These are phyloP conservation scores for Kwoniella sp. DNA, from an alignment of 768 basidiomycete species.

Conservation along the genomic window DNA sequence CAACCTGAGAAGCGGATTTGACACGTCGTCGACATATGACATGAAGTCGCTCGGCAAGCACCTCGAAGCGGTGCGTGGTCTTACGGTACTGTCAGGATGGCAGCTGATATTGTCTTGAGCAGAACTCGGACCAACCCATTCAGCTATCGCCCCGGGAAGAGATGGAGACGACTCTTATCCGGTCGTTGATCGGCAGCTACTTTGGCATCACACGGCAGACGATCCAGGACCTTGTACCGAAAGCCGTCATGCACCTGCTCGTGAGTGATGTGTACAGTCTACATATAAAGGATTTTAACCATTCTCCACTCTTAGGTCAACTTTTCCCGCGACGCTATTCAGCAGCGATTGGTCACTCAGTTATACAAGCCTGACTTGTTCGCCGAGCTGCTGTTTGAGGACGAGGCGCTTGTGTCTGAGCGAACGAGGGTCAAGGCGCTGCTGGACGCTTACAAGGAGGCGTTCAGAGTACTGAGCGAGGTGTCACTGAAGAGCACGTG, in stretches of 20 bases:
- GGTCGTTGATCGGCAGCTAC: conserved; percentile 90
- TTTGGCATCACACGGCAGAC: conserved; percentile 93
- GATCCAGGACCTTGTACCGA: conserved; percentile 94
- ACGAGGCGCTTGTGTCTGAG: conserved; percentile 90
- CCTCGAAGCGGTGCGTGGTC: conserved; percentile 80
- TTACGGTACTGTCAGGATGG: background rate
- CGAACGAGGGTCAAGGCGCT: conserved; percentile 87
- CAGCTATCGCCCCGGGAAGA: conserved; percentile 78
- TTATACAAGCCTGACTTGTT: conserved; percentile 95
- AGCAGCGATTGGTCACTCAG: conserved; percentile 88
- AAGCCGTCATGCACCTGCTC: conserved; percentile 85
- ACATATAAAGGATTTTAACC: background rate
- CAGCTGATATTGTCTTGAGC: conserved; percentile 8
- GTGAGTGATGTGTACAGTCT: conserved; percentile 19
- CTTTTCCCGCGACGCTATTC: conserved; percentile 90
- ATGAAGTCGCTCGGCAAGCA: conserved; percentile 99
- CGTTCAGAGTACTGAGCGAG: conserved; percentile 50
- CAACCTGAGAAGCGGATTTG: conserved; percentile 53
- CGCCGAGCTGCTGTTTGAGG: conserved; percentile 84
- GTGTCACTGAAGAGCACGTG: conserved; percentile 43
- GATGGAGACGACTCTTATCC: conserved; percentile 92
- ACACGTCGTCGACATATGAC: conserved; percentile 80
- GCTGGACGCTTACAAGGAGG: conserved; percentile 87
- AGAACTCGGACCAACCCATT: conserved; percentile 61
- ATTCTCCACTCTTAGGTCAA: conserved; percentile 61